phyloP scores from a whole-genome alignment of 1,284 basidiomycete species.

The Cryptococcus sp. region DNA sequence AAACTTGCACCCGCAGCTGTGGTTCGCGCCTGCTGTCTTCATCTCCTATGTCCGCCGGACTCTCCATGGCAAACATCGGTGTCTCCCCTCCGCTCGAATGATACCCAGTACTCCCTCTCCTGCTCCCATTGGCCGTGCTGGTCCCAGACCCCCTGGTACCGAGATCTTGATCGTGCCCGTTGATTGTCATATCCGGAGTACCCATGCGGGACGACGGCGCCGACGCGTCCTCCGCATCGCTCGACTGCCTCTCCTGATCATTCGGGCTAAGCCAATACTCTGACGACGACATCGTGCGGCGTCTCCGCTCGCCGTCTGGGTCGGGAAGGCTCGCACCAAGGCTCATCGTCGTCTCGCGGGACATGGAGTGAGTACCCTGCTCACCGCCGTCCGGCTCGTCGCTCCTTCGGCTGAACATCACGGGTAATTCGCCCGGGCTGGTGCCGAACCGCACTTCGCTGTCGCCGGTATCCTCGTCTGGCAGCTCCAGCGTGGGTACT shows the following conservation, averaged over 20 bases:
- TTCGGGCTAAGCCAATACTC: background rate
- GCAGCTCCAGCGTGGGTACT: slow-evolving; percentile 17
- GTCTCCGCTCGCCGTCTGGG: background rate
- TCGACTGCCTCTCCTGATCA: background rate
- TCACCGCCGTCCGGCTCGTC: slow-evolving; percentile 12
- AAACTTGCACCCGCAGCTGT: background rate
- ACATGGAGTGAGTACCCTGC: background rate
- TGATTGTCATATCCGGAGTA: background rate
- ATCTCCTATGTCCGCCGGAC: slow-evolving; percentile 5
- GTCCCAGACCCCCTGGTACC: too few relatives aligned
- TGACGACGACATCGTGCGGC: background rate
- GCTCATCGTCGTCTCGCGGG: background rate
- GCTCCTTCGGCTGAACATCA: slow-evolving; percentile 20
- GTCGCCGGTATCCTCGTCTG: background rate
- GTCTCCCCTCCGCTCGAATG: slow-evolving; percentile 3
- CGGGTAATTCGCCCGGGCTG: slow-evolving; percentile 26
- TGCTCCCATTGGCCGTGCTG: background rate
- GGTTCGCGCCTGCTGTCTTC: background rate
- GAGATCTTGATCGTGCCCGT: background rate
- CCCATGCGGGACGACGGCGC: too few relatives aligned
- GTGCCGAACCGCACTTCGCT: slow-evolving; percentile 1
- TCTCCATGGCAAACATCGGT: slow-evolving; percentile 16
- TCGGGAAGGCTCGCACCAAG: background rate
- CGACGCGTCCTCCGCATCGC: background rate
- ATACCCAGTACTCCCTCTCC: background rate